Evolutionary conservation across 2,329 filamentous ascomycete species (phyloP), one percentile per base, ranked within the genome.

Genomic region (Lecanosticta acicola): DNA sequence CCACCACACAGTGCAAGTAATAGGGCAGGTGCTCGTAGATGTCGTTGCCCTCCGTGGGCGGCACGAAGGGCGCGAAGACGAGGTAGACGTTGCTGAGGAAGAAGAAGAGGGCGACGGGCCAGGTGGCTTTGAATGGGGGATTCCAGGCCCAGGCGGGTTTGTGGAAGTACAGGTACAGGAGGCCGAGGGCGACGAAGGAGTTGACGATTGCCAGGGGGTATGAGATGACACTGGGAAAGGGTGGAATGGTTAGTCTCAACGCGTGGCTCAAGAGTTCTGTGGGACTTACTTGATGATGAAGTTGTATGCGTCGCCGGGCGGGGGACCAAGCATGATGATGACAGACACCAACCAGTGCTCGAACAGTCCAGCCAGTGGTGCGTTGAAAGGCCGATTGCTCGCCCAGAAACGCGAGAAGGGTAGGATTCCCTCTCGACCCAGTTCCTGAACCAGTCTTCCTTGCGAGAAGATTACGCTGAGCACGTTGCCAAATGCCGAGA

Each of bases 261-360:
- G 29, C 3, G 17, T 34, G 4, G 17, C 34, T 39, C 32, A 21
- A 35, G 37, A 10, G 11, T 32, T 16, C 17, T 4, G 14, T 9
- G n/a, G 5, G 18, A 44, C 46, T 46, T 37, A 46, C 44, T 59
- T 44, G 45, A 59, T 39, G 34, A 58, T 56, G 56, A 82, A 83
- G 66, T 80, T 81, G 65, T 82, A 84, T 0, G 80, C 80, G 62
- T 83, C 80, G 29, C 80, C 82, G 1, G 81, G 79, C 2, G 82
- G 82, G 29, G 82, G 80, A 0, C 79, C 81, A 2, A 85, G 68
- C 63, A 85, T 82, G 58, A 83, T 80, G 46, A 84, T 75, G 38
- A 81, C 74, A 0, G 75, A 82, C 10, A 82, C 77, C 24, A 58
- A 35, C 35, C 55, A 53, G 18, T 50, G 54, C 32, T 57, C 58